Conservation (phyloP, 441 rosid genomes). For the Euphorbia schlechtendalii region DNA sequence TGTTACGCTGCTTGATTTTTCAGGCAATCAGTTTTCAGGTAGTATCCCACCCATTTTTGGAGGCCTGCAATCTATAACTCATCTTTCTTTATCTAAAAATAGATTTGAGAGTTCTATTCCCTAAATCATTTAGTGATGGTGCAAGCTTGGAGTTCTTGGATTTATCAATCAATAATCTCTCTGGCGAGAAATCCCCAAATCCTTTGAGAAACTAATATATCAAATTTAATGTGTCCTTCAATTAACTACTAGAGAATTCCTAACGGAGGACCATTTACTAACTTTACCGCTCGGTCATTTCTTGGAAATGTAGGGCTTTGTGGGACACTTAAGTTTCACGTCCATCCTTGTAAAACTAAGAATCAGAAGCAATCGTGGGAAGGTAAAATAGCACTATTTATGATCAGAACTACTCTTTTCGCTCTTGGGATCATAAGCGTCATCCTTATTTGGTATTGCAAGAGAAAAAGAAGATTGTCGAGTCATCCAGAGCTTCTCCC, state of each 20-base stretch:
- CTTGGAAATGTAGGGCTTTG: constrained; percentile 25
- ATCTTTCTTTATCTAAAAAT: constrained; percentile 12
- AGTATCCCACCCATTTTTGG: constrained; percentile 11
- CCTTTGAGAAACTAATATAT: constrained; percentile 13
- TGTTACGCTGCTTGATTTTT: no score
- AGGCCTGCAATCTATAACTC: background rate
- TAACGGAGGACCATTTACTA: constrained; percentile 19
- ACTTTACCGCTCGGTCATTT: constrained; percentile 13
- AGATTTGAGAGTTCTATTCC: constrained; percentile 20
- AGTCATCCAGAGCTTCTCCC: background rate
- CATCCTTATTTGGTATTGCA: background rate
- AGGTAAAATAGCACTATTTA: background rate
- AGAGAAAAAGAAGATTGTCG: background rate
- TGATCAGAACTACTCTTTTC: background rate
- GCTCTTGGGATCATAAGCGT: background rate
- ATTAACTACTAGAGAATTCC: constrained; percentile 30
- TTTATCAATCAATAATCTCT: no score
- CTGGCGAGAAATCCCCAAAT: no score
- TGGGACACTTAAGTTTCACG: constrained; percentile 8
- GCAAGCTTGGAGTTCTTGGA: constrained; percentile 18
- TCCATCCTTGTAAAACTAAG: constrained; percentile 15
- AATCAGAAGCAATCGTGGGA: background rate
- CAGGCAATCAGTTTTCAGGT: constrained; percentile 19
- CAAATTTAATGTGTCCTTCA: constrained; percentile 28
- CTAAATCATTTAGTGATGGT: constrained; percentile 11